Evolutionary conservation across 2,329 filamentous ascomycete genomes (phyloP).

Genomic region (Hawksworthiomyces lignivorus): DNA sequence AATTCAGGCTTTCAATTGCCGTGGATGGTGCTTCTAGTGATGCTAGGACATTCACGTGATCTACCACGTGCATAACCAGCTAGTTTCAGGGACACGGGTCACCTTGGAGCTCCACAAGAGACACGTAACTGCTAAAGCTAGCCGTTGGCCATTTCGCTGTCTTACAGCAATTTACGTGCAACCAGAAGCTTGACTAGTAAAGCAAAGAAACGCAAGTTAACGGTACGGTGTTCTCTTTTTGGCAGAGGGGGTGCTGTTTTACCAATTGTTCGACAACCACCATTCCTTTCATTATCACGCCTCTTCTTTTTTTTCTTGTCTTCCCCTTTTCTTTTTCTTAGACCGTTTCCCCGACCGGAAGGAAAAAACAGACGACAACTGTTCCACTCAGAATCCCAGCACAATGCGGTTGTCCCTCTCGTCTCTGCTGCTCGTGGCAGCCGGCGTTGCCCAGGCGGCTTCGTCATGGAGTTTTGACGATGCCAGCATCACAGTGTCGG

Average conservation of each 20-base stretch:
- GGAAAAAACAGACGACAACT: too few relatives aligned
- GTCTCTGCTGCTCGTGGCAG: constrained; percentile 37
- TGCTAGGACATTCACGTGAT: constrained; percentile 10
- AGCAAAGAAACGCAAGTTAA: background rate
- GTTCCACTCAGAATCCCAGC: background rate
- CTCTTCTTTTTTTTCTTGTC: background rate
- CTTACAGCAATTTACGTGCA: too few relatives aligned
- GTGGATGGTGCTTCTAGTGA: too few relatives aligned
- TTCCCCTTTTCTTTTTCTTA: background rate
- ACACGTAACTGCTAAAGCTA: constrained; percentile 15
- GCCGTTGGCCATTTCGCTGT: constrained; percentile 6
- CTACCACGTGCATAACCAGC: background rate
- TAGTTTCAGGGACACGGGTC: constrained; percentile 1
- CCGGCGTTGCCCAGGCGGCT: constrained; percentile 43
- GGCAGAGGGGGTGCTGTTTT: background rate
- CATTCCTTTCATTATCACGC: background rate
- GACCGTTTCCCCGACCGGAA: too few relatives aligned
- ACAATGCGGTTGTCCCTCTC: constrained; percentile 37
- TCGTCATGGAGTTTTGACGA: constrained; percentile 68
- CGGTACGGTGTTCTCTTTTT: constrained; percentile 11
- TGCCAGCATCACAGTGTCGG: constrained; percentile 56
- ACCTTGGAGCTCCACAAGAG: constrained; percentile 11
- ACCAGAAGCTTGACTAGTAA: too few relatives aligned
- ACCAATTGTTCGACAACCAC: constrained; percentile 1
- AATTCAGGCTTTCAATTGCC: too few relatives aligned